These are phyloP conservation scores for Aspergillus hancockii DNA, from an alignment of 495 filamentous ascomycete species.

Conservation along the genomic window DNA sequence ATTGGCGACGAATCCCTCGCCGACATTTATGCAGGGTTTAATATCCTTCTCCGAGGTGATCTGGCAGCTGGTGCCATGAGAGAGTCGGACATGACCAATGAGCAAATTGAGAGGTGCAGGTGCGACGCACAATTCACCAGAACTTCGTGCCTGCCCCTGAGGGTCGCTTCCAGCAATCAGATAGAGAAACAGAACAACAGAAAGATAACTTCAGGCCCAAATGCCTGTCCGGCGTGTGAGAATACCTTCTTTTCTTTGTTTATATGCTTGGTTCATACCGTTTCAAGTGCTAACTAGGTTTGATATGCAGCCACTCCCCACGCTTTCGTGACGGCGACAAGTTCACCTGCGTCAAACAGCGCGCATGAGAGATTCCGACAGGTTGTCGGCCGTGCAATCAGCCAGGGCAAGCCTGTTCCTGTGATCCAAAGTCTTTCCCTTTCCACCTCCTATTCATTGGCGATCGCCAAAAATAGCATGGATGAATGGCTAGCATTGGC, in stretches of 20 bases:
- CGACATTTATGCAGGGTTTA: constrained; percentile 49
- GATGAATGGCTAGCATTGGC: constrained; percentile 47
- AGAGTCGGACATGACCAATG: constrained; percentile 39
- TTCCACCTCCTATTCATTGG: constrained; percentile 35
- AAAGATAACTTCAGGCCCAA: constrained; percentile 21
- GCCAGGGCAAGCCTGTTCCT: constrained; percentile 42
- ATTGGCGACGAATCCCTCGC: constrained; percentile 47
- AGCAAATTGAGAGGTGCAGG: constrained; percentile 33
- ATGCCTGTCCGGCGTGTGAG: constrained; percentile 27
- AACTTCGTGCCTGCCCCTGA: constrained; percentile 31
- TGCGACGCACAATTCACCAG: constrained; percentile 48
- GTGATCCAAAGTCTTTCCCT: constrained; percentile 46
- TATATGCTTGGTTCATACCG: not conserved
- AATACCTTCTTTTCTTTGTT: not conserved
- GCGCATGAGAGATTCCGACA: constrained; percentile 27
- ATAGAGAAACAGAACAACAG: constrained; percentile 20
- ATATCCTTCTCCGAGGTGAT: constrained; percentile 49
- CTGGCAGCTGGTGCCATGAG: constrained; percentile 43
- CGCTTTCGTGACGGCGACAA: constrained; percentile 36
- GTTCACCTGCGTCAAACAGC: constrained; percentile 32
- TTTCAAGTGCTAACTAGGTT: constrained; percentile 9
- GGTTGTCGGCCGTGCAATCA: constrained; percentile 24
- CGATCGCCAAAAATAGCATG: constrained; percentile 38
- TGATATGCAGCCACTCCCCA: constrained; percentile 38
- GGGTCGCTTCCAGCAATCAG: constrained; percentile 36